Evolutionary conservation across 1,284 basidiomycete species (phyloP).

Genomic region (Leccinum proliferum): DNA sequence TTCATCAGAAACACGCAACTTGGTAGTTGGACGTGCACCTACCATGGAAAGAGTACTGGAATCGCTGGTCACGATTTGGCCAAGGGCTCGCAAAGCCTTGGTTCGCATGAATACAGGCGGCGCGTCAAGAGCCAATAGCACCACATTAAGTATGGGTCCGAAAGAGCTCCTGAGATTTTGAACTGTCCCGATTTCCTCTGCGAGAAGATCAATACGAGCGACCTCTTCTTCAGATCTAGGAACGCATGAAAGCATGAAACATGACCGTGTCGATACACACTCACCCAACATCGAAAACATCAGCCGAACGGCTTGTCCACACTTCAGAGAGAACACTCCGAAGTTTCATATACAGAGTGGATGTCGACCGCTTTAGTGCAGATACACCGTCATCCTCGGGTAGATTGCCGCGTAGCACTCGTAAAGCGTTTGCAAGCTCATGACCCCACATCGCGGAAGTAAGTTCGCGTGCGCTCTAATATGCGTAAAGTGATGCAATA

Average conservation of each 20-base stretch:
- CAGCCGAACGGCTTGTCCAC: conserved; percentile 60
- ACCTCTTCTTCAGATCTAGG: conserved; percentile 63
- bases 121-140: conserved; percentile 74
- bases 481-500: neutral
- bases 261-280: conserved; percentile 18
- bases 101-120: conserved; percentile 84
- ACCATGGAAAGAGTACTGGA: conserved; percentile 71
- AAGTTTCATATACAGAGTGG: conserved; percentile 47
- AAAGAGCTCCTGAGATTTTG: conserved; percentile 75
- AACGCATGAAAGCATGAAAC: conserved; percentile 8
- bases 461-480: conserved; percentile 57
- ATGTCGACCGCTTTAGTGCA: conserved; percentile 29
- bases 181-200: conserved; percentile 72
- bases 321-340: conserved; percentile 58
- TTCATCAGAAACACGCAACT: conserved; percentile 5
- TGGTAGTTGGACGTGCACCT: conserved; percentile 21
- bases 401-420: conserved; percentile 45
- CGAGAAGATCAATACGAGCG: conserved; percentile 56
- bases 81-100: conserved; percentile 83
- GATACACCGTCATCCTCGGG: conserved; percentile 25
- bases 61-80: conserved; percentile 82
- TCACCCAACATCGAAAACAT: conserved; percentile 76
- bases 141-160: conserved; percentile 72
- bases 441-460: conserved; percentile 68
- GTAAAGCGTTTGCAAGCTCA: conserved; percentile 62